Conservation (phyloP, 805 yeast genomes). For the Ogataea kodamae region DNA sequence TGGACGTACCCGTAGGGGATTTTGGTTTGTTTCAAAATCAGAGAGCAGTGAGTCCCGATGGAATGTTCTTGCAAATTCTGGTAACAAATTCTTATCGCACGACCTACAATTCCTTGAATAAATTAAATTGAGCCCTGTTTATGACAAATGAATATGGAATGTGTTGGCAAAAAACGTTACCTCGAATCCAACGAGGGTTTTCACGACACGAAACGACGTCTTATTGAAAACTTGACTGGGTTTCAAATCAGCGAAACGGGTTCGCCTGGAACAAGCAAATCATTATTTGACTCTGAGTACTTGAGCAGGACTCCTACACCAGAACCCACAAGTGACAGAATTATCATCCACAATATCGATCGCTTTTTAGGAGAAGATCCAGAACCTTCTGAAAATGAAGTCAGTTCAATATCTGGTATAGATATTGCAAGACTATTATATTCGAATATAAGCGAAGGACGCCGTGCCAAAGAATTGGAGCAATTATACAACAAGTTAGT, state of each 20-base stretch:
- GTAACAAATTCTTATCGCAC: slow-evolving; percentile 6
- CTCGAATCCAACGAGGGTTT: slow-evolving; percentile 6
- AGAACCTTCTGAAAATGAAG: slow-evolving; percentile 14
- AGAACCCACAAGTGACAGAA: slow-evolving; percentile 7
- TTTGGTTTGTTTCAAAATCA: too few relatives aligned
- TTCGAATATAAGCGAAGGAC: slow-evolving; percentile 10
- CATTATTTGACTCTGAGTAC: slow-evolving; percentile 16
- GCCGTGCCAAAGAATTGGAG: slow-evolving; percentile 15
- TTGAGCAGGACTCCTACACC: slow-evolving; percentile 1
- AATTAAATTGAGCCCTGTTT: not conserved
- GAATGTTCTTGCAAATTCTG: slow-evolving; percentile 8
- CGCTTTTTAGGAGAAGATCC: slow-evolving; percentile 24
- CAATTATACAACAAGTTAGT: slow-evolving; percentile 25
- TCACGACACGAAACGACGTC: slow-evolving; percentile 6
- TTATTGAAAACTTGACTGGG: slow-evolving; percentile 8
- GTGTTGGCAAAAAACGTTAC: slow-evolving; percentile 5
- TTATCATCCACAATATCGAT: slow-evolving; percentile 24
- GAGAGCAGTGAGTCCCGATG: too few relatives aligned
- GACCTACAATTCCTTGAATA: slow-evolving; percentile 3
- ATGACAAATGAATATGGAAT: slow-evolving; percentile 4
- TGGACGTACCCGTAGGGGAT: too few relatives aligned
- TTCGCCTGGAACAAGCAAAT: not conserved
- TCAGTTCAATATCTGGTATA: slow-evolving; percentile 13
- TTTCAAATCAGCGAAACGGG: slow-evolving; percentile 3
- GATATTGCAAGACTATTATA: slow-evolving; percentile 15